Evolutionary conservation across 805 yeast species (phyloP), one percentile per base, ranked within the genome.

Genomic region (Candida ipomoeae): DNA sequence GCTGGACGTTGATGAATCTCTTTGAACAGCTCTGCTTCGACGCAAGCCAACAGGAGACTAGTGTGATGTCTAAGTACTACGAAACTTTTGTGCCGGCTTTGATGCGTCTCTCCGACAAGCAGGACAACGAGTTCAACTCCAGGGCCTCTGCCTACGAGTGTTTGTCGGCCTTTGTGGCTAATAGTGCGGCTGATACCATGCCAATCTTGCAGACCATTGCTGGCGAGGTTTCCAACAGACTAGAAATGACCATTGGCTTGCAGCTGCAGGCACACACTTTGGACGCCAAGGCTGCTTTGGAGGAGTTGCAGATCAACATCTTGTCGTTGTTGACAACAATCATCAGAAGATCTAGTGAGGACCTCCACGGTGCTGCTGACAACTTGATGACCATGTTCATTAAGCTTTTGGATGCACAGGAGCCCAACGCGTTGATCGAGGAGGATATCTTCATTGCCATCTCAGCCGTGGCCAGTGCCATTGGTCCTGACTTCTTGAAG

Each of bases 111-210:
- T 82, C 94, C 21, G 82, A 79, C 40, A 82, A 85, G 62, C 61
- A 72, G 15, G 96, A 89, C 62, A 94, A 94, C 62, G 98, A 92
- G 65, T 79, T 81, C 63, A 84, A 89, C 52, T 81, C 96, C 5
- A 80, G 98, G 64, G 92, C 98, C 1, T 89, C 97, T n/a, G 96
- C 98, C 1, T 94, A 89, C 66, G 97, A 95, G 69, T 96, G 97
- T 0, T 73, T 94, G 57, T 84, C 96, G 1, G 78, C 92, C 0
- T 73, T 91, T 62, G 96, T 92, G 21, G 77, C 83, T 44, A 86
- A 80, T 67, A 78, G 92, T 62, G 82, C 95, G 5, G 77, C 75
- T 41, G 87, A 82, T 61, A 86, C 86, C 38, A 75, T 87, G 66
- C 82, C 81, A 35, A 68, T 83, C 21, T 84, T 91, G 35, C 84